Evolutionary conservation across 2,329 filamentous ascomycete species (phyloP).

Genomic region (Trichoderma sp.): DNA sequence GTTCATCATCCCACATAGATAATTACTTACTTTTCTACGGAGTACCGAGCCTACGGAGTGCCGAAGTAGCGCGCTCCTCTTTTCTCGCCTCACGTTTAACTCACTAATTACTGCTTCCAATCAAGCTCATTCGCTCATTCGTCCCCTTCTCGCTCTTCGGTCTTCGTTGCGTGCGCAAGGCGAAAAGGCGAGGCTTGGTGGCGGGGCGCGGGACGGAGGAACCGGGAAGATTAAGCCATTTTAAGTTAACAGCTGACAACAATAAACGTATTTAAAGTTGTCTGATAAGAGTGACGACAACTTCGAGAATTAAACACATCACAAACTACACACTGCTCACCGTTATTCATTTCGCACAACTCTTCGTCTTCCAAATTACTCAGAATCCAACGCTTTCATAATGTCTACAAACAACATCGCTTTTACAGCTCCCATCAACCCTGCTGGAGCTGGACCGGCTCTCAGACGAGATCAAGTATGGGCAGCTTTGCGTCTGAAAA

Average conservation of each 20-base stretch:
- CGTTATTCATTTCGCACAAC: neutral
- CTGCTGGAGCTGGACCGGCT: neutral
- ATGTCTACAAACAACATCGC: neutral
- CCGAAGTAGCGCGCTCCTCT: neutral
- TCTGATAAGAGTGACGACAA: neutral
- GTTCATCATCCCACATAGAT: neutral
- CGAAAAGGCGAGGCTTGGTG: neutral
- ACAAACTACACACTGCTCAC: neutral
- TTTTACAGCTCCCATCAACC: neutral
- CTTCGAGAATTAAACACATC: neutral
- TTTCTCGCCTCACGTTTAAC: neutral
- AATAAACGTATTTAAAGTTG: neutral
- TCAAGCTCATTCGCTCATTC: neutral
- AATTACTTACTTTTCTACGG: neutral
- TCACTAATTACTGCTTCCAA: neutral
- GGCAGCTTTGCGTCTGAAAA: neutral
- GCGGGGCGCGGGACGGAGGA: neutral
- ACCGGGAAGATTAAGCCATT: neutral
- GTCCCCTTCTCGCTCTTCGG: neutral
- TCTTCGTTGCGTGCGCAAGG: neutral
- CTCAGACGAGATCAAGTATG: neutral
- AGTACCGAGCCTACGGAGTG: neutral
- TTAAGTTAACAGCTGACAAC: neutral
- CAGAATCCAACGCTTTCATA: neutral
- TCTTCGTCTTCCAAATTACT: neutral